phyloP scores from a whole-genome alignment of 1,284 basidiomycete species.

The Ganoderma resinaceum region DNA sequence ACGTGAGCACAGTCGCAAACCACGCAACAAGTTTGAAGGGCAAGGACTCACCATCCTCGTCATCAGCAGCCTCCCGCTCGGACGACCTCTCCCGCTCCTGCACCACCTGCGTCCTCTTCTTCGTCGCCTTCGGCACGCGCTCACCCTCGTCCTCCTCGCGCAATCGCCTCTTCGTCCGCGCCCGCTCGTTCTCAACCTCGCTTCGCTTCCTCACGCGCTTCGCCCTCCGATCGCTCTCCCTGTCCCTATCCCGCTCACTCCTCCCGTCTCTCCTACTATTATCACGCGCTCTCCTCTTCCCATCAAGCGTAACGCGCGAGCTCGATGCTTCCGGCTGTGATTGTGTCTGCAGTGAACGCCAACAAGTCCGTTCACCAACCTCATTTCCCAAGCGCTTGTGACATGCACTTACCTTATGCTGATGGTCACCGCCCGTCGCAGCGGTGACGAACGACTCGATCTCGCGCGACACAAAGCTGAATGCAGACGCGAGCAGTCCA shows the following conservation, averaged over 20 bases:
- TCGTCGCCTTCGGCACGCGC: constrained; percentile 17
- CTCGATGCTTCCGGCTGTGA: constrained; percentile 37
- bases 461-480: constrained; percentile 74
- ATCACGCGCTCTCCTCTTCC: constrained; percentile 21
- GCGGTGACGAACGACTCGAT: constrained; percentile 71
- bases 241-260: constrained; percentile 19
- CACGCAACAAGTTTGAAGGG: not conserved
- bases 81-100: constrained; percentile 20
- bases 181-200: constrained; percentile 26
- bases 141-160: constrained; percentile 21
- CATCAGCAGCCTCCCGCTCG: constrained; percentile 28
- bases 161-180: constrained; percentile 21
- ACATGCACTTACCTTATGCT: constrained; percentile 24
- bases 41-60: constrained; percentile 29
- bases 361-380: not conserved
- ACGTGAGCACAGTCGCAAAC: not conserved
- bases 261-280: constrained; percentile 14
- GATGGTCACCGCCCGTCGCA: constrained; percentile 56
- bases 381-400: constrained; percentile 2
- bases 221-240: constrained; percentile 25
- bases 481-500: constrained; percentile 68
- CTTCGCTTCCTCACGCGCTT: constrained; percentile 30
- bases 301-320: constrained; percentile 37
- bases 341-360: not conserved
- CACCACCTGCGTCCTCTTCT: constrained; percentile 15